Evolutionary conservation across 2,329 filamentous ascomycete genomes (phyloP).

Genomic region (Sporothrix variecibatus): DNA sequence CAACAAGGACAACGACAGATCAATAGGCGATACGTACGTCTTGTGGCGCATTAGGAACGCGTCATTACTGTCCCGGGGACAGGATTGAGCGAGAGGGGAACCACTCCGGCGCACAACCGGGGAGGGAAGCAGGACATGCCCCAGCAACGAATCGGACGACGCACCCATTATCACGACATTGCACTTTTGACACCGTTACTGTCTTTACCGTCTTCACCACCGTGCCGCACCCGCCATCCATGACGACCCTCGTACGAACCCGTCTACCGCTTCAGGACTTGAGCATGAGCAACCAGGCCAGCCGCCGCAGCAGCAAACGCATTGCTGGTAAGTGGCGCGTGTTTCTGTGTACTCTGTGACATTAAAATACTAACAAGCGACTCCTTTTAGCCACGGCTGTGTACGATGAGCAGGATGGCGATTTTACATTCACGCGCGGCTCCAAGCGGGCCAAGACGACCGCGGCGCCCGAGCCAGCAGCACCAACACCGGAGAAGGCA

Average conservation of each 20-base stretch:
- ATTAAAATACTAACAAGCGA: slow-evolving; percentile 28
- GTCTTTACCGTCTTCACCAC: background rate
- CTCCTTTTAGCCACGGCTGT: slow-evolving; percentile 38
- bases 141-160: slow-evolving; percentile 14
- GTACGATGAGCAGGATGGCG: slow-evolving; percentile 75
- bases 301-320: slow-evolving; percentile 65
- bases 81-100: background rate
- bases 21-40: background rate
- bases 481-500: background rate
- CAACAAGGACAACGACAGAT: background rate
- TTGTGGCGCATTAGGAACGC: slow-evolving; percentile 3
- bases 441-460: slow-evolving; percentile 65
- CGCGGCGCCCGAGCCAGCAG: slow-evolving; percentile 37
- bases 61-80: background rate
- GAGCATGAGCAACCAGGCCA: slow-evolving; percentile 67
- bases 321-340: slow-evolving; percentile 55
- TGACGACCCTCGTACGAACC: slow-evolving; percentile 69
- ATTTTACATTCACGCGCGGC: slow-evolving; percentile 72
- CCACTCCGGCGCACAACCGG: background rate
- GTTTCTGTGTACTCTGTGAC: background rate
- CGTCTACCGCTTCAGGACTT: slow-evolving; percentile 66
- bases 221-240: slow-evolving; percentile 53
- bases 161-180: background rate
- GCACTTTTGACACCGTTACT: background rate
- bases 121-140: slow-evolving; percentile 4